Conservation (phyloP, 371 early-diverging fungal genomes). For the Lichtheimia ornata region DNA sequence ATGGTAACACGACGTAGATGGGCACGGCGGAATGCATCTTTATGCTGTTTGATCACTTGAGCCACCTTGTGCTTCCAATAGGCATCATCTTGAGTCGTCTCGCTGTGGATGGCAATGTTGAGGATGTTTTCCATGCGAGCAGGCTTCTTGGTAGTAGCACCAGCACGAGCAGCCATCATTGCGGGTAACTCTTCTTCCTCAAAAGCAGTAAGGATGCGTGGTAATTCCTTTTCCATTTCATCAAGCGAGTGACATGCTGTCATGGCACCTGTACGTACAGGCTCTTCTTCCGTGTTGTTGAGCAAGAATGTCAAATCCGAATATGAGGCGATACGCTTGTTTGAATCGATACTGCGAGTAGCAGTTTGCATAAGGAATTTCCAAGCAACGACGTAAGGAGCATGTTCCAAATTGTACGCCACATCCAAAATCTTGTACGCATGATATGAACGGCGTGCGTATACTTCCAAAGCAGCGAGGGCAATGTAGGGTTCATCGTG, state of each 20-base stretch:
- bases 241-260: constrained; percentile 58
- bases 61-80: constrained; percentile 64
- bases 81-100: constrained; percentile 63
- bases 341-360: constrained; percentile 43
- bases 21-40: constrained; percentile 67
- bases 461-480: constrained; percentile 92
- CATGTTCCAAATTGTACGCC: constrained; percentile 71
- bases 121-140: constrained; percentile 72
- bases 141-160: constrained; percentile 7
- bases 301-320: constrained; percentile 73
- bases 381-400: constrained; percentile 79
- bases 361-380: constrained; percentile 74
- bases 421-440: constrained; percentile 88
- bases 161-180: constrained; percentile 25
- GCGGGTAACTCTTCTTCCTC: constrained; percentile 46
- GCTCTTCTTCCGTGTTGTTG: constrained; percentile 65
- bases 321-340: constrained; percentile 73
- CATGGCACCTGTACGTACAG: constrained; percentile 73
- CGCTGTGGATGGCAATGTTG: constrained; percentile 73
- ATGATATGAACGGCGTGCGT: constrained; percentile 95
- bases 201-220: constrained; percentile 58
- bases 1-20: constrained; percentile 91
- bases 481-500: constrained; percentile 78
- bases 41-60: constrained; percentile 55
- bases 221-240: constrained; percentile 53